A percentile compares a stretch with the other conserved stretches of the same genome.
These are phyloP conservation scores for Aspergillus oerlinghausenensis DNA, from an alignment of 2,329 filamentous ascomycete species.

Conservation along the genomic window DNA sequence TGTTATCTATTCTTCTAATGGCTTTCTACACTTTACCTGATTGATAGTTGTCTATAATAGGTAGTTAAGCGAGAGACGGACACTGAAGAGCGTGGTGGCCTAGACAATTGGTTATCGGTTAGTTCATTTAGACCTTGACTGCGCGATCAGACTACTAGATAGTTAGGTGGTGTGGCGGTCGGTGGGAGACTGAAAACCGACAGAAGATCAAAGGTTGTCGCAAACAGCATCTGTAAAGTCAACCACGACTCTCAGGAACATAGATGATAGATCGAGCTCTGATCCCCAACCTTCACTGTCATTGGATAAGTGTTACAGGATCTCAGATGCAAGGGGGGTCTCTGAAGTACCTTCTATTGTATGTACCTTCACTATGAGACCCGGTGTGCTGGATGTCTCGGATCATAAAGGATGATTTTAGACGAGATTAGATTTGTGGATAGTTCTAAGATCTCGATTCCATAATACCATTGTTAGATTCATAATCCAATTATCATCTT, in stretches of 20 bases:
- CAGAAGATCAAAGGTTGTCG: background rate
- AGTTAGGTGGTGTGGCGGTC: background rate
- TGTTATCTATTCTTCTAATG: no score
- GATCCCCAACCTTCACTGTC: background rate
- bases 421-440: background rate
- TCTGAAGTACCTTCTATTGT: no score
- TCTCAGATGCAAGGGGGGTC: background rate
- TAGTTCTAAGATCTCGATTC: background rate
- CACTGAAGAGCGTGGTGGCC: background rate
- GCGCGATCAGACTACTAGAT: background rate
- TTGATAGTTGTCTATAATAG: background rate
- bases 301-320: background rate
- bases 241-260: background rate
- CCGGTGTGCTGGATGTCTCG: background rate
- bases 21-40: background rate
- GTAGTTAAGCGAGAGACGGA: no score
- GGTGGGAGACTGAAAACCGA: background rate
- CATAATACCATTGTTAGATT: background rate
- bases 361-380: no score
- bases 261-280: no score
- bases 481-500: background rate
- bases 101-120: background rate
- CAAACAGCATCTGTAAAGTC: background rate
- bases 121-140: no score
- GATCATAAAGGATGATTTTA: background rate